Evolutionary conservation across 495 filamentous ascomycete species (phyloP), one percentile per base, ranked within the genome.

Genomic region (Annulohypoxylon stygium): DNA sequence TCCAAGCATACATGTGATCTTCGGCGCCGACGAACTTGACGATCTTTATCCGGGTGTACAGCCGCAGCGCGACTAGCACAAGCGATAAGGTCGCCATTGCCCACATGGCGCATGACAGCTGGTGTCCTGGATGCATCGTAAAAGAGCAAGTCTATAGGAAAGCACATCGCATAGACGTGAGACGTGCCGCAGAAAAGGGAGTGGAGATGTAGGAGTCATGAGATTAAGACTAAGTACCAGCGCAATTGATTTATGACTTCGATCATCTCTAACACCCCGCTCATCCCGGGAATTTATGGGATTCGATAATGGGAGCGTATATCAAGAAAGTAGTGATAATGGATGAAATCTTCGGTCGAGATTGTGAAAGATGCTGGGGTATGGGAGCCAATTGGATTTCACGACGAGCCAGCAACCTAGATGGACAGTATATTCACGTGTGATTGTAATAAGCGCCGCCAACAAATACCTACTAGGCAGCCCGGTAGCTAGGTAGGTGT

Each of bases 11-110:
- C 67, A 81, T 69, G 61, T 82, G 70, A 65, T 82, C 81, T 67
- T 82, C 81, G 51, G 71, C 64, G 55, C 81, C 81, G 61, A 82
- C 65, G 41, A 82, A 82, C 53, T 70, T 75, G 48, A 81, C 74
- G 75, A 82, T 78, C 47, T 65, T 70, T 26, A 81, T 65, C 26
- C 81, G 77, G 6, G 81, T 82, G 43, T 82, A 82, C 5, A 82
- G 70, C 23, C 81, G 73, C 16, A 82, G 79, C 39, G 60, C 67
- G 25, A 79, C 77, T 45, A 82, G 63, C 12, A 61, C 55, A 4
- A 81, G 65, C 43, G 75, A 78, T 18, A 82, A 58, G 41, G 55
- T 73, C 14, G 75, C 78, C 77, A 82, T 75, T 50, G 73, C 80
- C 81, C 81, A 82, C 70, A 78, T 75, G 73, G 81, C 76, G 36